Evolutionary conservation across 2,329 filamentous ascomycete genomes (phyloP).

Genomic region (Alternaria arbusti): DNA sequence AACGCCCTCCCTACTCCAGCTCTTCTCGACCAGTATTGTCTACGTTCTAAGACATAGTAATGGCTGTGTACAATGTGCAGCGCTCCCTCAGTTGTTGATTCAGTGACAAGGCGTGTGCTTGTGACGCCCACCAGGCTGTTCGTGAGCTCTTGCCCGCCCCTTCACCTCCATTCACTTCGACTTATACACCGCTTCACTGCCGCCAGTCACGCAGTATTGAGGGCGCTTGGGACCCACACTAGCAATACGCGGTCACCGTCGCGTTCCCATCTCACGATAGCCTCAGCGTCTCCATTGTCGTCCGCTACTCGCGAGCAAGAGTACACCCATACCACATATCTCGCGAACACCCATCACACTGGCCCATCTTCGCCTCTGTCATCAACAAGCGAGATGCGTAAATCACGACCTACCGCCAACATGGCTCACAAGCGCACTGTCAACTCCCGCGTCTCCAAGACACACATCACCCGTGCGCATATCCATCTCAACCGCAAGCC

Average conservation of each 20-base stretch:
- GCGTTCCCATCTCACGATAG: background rate
- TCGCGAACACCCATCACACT: background rate
- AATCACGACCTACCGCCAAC: background rate
- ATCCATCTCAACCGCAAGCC: accelerated
- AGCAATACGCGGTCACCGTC: background rate
- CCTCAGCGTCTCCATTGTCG: background rate
- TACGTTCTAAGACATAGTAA: too few species aligned
- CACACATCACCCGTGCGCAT: background rate
- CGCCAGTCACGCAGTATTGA: background rate
- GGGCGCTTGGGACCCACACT: background rate
- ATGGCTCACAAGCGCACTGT: background rate
- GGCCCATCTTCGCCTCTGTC: accelerated
- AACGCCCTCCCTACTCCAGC: background rate
- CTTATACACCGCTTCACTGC: background rate
- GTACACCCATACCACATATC: background rate
- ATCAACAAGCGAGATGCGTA: background rate
- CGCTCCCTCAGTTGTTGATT: too few species aligned
- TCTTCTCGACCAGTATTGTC: background rate
- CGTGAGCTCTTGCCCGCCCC: background rate
- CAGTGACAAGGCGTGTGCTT: background rate
- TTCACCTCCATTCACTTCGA: background rate
- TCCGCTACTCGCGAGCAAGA: background rate
- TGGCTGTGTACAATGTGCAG: background rate
- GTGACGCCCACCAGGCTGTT: accelerated
- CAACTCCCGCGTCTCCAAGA: background rate